These are phyloP conservation scores for Saccharomycopsis hybrid DNA, from an alignment of 1,139 yeast species.

Conservation along the genomic window DNA sequence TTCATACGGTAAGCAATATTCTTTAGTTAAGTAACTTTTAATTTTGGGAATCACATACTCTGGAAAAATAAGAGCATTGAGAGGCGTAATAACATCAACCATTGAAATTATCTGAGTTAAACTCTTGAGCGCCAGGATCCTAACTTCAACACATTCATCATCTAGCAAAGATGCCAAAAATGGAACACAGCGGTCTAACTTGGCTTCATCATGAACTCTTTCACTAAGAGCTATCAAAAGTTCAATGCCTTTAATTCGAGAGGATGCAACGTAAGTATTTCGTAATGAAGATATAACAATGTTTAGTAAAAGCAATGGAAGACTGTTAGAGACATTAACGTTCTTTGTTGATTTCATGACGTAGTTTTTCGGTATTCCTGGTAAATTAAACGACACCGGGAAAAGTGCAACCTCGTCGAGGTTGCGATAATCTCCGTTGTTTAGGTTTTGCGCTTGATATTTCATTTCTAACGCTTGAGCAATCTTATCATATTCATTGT, in stretches of 20 bases:
- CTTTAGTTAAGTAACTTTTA: constrained; percentile 36
- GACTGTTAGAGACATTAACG: neutral
- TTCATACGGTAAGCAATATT: constrained; percentile 39
- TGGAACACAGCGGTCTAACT: constrained; percentile 81
- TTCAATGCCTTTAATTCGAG: constrained; percentile 69
- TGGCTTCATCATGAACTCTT: constrained; percentile 71
- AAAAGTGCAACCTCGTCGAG: constrained; percentile 14
- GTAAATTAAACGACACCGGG: constrained; percentile 47
- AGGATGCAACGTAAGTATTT: constrained; percentile 54
- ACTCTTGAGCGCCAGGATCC: constrained; percentile 49
- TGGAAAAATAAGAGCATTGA: constrained; percentile 68
- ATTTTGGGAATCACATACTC: constrained; percentile 79
- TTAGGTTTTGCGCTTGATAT: constrained; percentile 25
- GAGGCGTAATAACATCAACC: constrained; percentile 64
- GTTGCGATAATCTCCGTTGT: neutral
- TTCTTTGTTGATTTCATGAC: constrained; percentile 34
- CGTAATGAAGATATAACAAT: constrained; percentile 60
- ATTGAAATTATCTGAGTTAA: constrained; percentile 56
- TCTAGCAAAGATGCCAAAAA: constrained; percentile 55
- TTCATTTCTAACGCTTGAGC: constrained; percentile 41
- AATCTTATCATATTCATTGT: constrained; percentile 49
- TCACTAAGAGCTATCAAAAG: constrained; percentile 72
- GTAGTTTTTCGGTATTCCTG: constrained; percentile 40
- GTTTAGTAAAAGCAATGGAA: constrained; percentile 53
- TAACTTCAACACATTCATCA: constrained; percentile 51